phyloP scores from a whole-genome alignment of 1,284 basidiomycete genomes.

The Rhizoctonia solani region DNA sequence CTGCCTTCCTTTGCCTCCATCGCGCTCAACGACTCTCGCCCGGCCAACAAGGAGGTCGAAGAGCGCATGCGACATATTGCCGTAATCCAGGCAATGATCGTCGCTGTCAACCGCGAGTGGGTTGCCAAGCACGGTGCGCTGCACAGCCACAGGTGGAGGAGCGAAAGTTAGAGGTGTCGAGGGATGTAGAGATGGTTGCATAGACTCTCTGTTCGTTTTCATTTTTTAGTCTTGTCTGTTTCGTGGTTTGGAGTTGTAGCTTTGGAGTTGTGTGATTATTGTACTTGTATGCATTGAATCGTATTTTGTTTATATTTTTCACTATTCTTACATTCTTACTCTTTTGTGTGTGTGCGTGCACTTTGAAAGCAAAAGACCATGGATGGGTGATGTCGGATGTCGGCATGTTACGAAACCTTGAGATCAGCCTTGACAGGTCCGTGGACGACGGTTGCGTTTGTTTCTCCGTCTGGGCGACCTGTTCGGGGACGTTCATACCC shows the following conservation, averaged over 20 bases:
- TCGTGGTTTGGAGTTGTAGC: neutral
- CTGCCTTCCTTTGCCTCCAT: conserved; percentile 28
- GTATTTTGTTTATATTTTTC: too few relatives aligned
- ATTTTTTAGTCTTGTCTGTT: neutral
- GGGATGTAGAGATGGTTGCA: conserved; percentile 32
- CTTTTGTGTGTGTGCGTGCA: too few relatives aligned
- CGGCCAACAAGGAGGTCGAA: conserved; percentile 8
- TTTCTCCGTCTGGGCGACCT: too few relatives aligned
- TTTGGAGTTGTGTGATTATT: too few relatives aligned
- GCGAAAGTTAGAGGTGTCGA: neutral
- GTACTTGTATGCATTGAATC: too few relatives aligned
- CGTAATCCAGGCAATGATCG: conserved; percentile 25
- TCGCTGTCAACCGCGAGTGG: conserved; percentile 22
- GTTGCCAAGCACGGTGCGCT: conserved; percentile 4
- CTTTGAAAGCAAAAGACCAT: too few relatives aligned
- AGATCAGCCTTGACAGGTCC: too few relatives aligned
- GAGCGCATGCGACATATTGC: conserved; percentile 28
- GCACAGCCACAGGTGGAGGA: neutral
- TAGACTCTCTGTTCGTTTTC: neutral
- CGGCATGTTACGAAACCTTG: too few relatives aligned
- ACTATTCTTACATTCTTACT: too few relatives aligned
- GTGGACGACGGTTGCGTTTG: too few relatives aligned
- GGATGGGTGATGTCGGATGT: too few relatives aligned
- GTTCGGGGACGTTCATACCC: too few relatives aligned
- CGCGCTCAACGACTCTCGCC: conserved; percentile 9